Percentiles rank a stretch among this genome's conserved stretches.
Evolutionary conservation across 2,329 filamentous ascomycete species (phyloP).

Genomic region (Paracorniculantispora psalliotae): DNA sequence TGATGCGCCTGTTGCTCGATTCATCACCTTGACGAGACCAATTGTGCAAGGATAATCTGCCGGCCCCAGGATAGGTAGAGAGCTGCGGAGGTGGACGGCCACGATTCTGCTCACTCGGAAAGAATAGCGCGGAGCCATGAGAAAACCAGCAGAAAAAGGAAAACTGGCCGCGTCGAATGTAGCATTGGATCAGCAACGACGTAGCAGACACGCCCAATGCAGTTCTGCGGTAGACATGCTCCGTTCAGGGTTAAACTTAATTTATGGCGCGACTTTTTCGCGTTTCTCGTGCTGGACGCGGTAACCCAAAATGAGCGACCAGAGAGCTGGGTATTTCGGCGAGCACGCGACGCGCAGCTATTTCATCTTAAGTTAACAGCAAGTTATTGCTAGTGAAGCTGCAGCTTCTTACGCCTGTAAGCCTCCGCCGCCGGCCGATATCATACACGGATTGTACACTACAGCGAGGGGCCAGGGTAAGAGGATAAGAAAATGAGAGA

Average conservation of each 20-base stretch:
- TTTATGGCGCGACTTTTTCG: background rate
- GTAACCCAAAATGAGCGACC: background rate
- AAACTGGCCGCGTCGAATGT: background rate
- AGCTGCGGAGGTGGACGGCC: too few species aligned
- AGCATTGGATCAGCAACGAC: background rate
- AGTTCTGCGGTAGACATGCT: background rate
- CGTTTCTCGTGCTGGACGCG: background rate
- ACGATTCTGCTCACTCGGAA: background rate
- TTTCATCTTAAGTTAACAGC: too few species aligned
- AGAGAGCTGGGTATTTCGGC: too few species aligned
- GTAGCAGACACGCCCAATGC: background rate
- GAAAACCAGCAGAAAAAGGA: background rate
- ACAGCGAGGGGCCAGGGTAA: background rate
- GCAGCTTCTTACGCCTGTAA: background rate
- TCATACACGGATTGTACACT: background rate
- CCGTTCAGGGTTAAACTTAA: background rate
- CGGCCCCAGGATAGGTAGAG: background rate
- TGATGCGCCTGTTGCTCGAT: background rate
- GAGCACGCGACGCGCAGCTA: too few species aligned
- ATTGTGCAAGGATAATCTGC: background rate
- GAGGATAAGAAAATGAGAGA: background rate
- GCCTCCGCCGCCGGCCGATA: background rate
- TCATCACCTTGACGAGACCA: background rate
- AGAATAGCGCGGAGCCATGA: background rate
- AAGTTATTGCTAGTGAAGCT: too few species aligned